These are phyloP conservation scores for Purshia tridentata DNA, from an alignment of 306 rosid genomes.

Conservation along the genomic window DNA sequence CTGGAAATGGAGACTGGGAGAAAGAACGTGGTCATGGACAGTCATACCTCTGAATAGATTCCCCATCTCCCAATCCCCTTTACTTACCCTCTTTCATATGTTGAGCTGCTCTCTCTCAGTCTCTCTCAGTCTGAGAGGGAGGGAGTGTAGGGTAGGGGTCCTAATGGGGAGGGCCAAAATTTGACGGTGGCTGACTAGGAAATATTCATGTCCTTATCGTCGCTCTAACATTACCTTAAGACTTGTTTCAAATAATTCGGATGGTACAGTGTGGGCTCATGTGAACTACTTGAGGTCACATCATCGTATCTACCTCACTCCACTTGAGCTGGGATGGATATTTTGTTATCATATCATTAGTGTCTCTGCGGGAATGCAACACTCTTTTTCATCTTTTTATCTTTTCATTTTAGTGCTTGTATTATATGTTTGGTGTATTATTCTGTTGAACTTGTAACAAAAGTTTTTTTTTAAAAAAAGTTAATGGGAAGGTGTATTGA, in stretches of 20 bases:
- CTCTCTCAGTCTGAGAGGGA: neutral
- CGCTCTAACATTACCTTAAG: neutral
- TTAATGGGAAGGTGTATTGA: no score
- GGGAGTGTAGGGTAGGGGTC: constrained; percentile 2
- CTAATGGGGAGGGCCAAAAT: neutral
- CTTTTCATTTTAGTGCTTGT: no score
- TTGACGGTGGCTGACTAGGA: constrained; percentile 13
- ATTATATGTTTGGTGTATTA: no score
- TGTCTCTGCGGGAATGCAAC: neutral
- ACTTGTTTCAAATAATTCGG: neutral
- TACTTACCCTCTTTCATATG: constrained; percentile 24
- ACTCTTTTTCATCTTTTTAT: no score
- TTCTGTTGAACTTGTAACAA: no score
- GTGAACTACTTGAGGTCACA: constrained; percentile 30
- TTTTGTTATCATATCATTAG: neutral
- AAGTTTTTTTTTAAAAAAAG: no score
- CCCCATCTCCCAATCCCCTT: constrained; percentile 50
- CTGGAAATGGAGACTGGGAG: constrained; percentile 42
- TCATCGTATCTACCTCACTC: constrained; percentile 24
- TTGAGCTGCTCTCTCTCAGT: constrained; percentile 16
- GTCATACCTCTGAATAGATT: constrained; percentile 55
- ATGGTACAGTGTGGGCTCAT: constrained; percentile 21
- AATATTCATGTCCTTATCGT: constrained; percentile 11
- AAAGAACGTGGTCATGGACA: constrained; percentile 60
- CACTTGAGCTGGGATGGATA: neutral